Base-by-base conservation (phyloP, 768 basidiomycete genomes). In the Gloeopeniophorella convolvens region DNA sequence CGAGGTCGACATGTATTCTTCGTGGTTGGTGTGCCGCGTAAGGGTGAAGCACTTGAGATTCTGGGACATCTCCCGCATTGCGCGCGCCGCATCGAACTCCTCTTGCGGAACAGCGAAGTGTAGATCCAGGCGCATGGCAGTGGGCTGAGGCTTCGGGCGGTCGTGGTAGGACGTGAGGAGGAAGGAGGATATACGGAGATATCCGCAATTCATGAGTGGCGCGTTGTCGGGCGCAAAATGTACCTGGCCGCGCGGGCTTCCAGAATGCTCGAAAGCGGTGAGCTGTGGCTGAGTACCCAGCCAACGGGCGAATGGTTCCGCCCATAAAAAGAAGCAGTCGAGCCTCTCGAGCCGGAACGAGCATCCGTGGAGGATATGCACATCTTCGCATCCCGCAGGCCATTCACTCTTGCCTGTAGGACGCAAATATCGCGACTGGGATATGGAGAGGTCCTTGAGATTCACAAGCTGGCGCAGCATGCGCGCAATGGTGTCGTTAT, bases 381-480 rank as follows among this genome's bases (percentile, higher is more conserved):
- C 23, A 35, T 48, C 41, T 24, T 47, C 32, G 31, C 43, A 40
- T 16, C 34, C 26, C 15, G 54, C 39, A 2, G 49, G 45, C 55
- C 55, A 53, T 12, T 27, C 24, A 6, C 47, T 39, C 42, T 33
- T 18, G 8, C 16, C 42, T 12, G 23, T 3, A 15, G 5, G 21
- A 5, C 28, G 42, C 3, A 13, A 0, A n/a, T 24, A 16, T 4
- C 16, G 23, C 4, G 54, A 53, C 5, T n/a, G 1, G 5, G 43
- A 37, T 27, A 56, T 56, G 16, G 45, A 54, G 2, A 56, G 55
- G 31, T 56, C 55, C 6, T 40, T 54, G 16, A 56, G 55, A 21
- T 54, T 54, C 6, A 45, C 41, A 12, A 56, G 28, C 0, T 43
- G 24, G 13, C 16, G 28, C 55, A 56, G 55, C 34, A 46, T 54